Evolutionary conservation across 805 yeast genomes (phyloP), one percentile per base, ranked within the genome.

Genomic region (Yamadazyma sp.): DNA sequence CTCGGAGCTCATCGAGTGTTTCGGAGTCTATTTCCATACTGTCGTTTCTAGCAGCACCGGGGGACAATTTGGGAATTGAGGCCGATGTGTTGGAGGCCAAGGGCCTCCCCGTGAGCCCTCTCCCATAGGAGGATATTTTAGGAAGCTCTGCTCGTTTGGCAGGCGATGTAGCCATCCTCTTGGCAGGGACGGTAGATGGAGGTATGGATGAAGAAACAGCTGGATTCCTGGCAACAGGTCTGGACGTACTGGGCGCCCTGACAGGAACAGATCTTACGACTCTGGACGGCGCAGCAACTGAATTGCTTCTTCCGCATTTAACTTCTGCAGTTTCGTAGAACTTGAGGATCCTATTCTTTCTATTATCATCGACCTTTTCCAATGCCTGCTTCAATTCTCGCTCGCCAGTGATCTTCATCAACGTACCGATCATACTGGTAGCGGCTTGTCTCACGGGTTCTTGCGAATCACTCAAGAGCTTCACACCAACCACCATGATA

Each of bases 361-460:
- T 79, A 48, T 80, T 74, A 33, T 82, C 87, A 52, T 91, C 97
- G 32, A 91, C 67, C n/a, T 75, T 74, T 12, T 79, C 89, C 38
- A 87, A 55, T 32, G 72, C 72, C 3, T 73, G 67, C 35, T 65
- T 76, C 46, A 88, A 61, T 35, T 77, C 81, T 36, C 89, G 67
- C 51, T 78, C 83, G 0, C 96, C 96, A 10, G 81, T 71, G n/a
- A 88, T 73, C 57, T 84, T 87, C 82, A 86, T 82, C 34, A 89
- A 59, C 0, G 85, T 78, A 5, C 96, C 98, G 24, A 89, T 73
- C 48, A 81, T 70, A 51, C 82, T 85, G 30, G 88, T 82, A 0
- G 91, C 83, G 4, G 81, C 79, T 35, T 80, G 76, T 54, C 99
- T 77, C 2, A 86, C 82, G 1, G 91, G 85, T 32, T 88, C 95